Evolutionary conservation across 345 rosid species (phyloP).

Genomic region (Eucalyptus lansdowneana): DNA sequence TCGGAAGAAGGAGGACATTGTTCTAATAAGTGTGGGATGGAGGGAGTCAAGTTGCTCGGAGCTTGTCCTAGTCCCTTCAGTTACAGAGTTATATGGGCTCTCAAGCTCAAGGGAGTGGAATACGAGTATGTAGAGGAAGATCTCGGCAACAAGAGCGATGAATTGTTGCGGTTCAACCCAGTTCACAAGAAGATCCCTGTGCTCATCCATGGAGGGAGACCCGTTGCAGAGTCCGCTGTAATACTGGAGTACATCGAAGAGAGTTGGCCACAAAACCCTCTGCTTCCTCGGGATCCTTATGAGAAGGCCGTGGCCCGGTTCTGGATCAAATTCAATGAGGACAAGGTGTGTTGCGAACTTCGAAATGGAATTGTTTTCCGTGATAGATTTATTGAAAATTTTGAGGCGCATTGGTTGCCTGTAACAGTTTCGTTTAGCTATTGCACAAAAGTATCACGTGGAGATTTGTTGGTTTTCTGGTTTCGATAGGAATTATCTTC

Average conservation of each 20-base stretch:
- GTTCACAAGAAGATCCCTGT: slow-evolving; percentile 20
- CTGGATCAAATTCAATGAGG: slow-evolving; percentile 15
- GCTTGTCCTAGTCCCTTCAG: slow-evolving; percentile 8
- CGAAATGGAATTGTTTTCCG: background rate
- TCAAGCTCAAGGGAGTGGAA: slow-evolving; percentile 15
- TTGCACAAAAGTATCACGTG: too few relatives aligned
- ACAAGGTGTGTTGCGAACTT: slow-evolving; percentile 2
- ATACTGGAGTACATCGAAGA: slow-evolving; percentile 23
- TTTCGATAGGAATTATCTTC: too few relatives aligned
- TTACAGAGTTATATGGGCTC: slow-evolving; percentile 14
- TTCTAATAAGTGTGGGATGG: background rate
- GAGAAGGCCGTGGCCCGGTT: slow-evolving; percentile 12
- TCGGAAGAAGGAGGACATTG: background rate
- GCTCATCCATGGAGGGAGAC: slow-evolving; percentile 15
- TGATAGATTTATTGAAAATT: background rate
- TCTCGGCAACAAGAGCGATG: slow-evolving; percentile 7
- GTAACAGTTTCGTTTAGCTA: too few relatives aligned
- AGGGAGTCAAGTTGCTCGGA: slow-evolving; percentile 16
- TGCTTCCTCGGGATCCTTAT: slow-evolving; percentile 8
- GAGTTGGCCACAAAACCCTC: slow-evolving; percentile 8
- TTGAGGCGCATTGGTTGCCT: too few relatives aligned
- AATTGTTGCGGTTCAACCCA: slow-evolving; percentile 14
- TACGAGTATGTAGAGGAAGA: slow-evolving; percentile 14
- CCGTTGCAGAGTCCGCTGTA: slow-evolving; percentile 14
- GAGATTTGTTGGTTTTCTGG: too few relatives aligned